Base-by-base conservation (phyloP, 352 stramenopile genomes). In the Pythium dissotocum region DNA sequence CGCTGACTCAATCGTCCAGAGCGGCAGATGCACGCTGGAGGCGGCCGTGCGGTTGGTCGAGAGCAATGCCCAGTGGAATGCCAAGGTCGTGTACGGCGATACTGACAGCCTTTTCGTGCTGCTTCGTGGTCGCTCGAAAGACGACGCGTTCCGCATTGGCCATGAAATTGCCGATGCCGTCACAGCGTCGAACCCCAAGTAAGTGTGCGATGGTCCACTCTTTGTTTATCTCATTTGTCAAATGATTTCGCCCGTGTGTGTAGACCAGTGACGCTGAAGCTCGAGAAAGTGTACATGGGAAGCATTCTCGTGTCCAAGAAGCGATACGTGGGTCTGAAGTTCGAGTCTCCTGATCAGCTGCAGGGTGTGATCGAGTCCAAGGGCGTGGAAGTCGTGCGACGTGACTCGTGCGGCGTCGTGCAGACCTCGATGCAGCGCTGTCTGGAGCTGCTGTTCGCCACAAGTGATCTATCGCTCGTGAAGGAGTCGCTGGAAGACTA, bases 91-190 rank as follows among this genome's bases (percentile, higher is more conserved):
- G 6, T 98, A 98, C 69, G 97, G 97, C 10, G 98, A 99, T 74
- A 99, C 98, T 5, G 98, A 99, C 76, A 99, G 96, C 59, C 75
- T 99, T 6, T 99, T 99, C 81, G 89, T 99, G 46, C 85, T 98
- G 61, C 78, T 99, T 4, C 89, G 87, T 49, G 97, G 98, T n/a
- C 85, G 94, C 35, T 97, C 85, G 0, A 93, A 98, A 51, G 72
- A 85, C 16, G 85, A 99, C 60, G 98, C 98, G 0, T 99, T 99
- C 78, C 74, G 83, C 54, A 98, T 98, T 51, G 94, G 90, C 6
- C 85, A 95, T 58, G 90, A 97, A 67, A 97, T 99, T 28, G 89
- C 89, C n/a, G 70, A 90, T 14, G 77, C 78, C 4, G 89, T 98
- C 28, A 97, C 91, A 1, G 75, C 71, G 12, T 73, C 77, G 16